A percentile compares a stretch with the other conserved stretches of the same genome.
Conservation (phyloP, 139 green algal species). For the Micractinium sp. region DNA sequence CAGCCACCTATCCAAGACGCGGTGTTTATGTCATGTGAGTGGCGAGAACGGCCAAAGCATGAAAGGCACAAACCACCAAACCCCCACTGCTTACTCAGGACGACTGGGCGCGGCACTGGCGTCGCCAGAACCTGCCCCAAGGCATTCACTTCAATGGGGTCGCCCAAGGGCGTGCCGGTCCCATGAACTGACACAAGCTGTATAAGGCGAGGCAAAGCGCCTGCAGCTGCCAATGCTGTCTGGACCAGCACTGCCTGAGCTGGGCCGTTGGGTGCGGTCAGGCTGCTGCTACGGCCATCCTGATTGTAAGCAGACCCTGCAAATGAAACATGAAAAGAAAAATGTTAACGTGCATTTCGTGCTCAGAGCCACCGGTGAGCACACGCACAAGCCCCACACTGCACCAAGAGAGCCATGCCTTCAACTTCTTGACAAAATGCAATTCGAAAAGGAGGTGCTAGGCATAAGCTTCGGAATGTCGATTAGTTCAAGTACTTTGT, state of each 20-base stretch:
- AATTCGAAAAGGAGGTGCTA: too few species aligned
- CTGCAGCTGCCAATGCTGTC: constrained; percentile 46
- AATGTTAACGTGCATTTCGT: background rate
- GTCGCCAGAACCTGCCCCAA: background rate
- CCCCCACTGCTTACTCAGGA: background rate
- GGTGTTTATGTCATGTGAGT: background rate
- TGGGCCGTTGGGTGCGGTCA: constrained; percentile 74
- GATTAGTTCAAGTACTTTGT: too few species aligned
- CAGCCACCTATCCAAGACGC: too few species aligned
- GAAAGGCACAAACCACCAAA: background rate
- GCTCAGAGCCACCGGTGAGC: constrained; percentile 20
- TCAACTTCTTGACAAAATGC: too few species aligned
- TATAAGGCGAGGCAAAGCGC: constrained; percentile 1
- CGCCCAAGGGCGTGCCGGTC: constrained; percentile 63
- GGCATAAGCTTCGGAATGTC: background rate
- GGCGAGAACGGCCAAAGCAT: background rate
- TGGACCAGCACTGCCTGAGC: constrained; percentile 68
- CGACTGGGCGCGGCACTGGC: background rate
- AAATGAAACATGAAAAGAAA: background rate
- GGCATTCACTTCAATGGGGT: constrained; percentile 54
- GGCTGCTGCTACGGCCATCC: constrained; percentile 66
- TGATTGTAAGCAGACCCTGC: constrained; percentile 80
- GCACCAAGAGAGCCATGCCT: background rate
- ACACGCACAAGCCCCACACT: background rate
- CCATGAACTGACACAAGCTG: constrained; percentile 49